Evolutionary conservation across 23 red algal species (phyloP).

Genomic region (Chondrus crispus): DNA sequence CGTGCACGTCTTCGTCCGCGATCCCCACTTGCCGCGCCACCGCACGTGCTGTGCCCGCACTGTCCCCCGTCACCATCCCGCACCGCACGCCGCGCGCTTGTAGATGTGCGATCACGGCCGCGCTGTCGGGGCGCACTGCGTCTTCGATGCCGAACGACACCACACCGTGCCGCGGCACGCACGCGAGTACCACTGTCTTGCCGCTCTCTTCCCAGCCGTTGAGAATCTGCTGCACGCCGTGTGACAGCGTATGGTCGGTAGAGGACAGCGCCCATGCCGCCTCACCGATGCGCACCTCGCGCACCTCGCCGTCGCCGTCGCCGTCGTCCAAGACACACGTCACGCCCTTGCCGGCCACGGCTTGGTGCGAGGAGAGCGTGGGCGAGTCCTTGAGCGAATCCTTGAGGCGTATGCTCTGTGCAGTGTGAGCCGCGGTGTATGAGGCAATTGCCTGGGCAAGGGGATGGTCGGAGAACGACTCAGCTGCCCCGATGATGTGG

Average conservation of each 20-base stretch:
- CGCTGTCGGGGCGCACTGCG: conserved; percentile 15
- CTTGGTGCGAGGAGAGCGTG: neutral
- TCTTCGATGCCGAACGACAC: conserved; percentile 54
- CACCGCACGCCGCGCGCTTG: neutral
- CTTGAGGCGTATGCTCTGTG: no score
- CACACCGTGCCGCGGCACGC: neutral
- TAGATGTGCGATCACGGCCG: conserved; percentile 14
- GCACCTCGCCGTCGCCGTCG: neutral
- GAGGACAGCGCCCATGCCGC: neutral
- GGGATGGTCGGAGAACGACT: conserved; percentile 66
- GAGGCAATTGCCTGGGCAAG: conserved; percentile 53
- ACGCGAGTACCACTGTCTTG: conserved; percentile 35
- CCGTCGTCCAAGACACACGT: neutral
- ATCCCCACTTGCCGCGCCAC: conserved; percentile 64
- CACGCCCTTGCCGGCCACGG: conserved; percentile 34
- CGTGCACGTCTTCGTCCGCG: conserved; percentile 16
- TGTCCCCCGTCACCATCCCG: conserved; percentile 84
- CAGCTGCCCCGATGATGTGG: no score
- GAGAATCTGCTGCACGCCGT: neutral
- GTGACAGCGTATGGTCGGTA: neutral
- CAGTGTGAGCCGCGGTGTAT: conserved; percentile 32
- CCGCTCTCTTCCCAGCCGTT: neutral
- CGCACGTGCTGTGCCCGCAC: conserved; percentile 18
- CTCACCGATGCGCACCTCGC: conserved; percentile 25
- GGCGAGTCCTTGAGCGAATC: no score